phyloP scores from a whole-genome alignment of 1,139 yeast species.

The Geotrichum restrictum region DNA sequence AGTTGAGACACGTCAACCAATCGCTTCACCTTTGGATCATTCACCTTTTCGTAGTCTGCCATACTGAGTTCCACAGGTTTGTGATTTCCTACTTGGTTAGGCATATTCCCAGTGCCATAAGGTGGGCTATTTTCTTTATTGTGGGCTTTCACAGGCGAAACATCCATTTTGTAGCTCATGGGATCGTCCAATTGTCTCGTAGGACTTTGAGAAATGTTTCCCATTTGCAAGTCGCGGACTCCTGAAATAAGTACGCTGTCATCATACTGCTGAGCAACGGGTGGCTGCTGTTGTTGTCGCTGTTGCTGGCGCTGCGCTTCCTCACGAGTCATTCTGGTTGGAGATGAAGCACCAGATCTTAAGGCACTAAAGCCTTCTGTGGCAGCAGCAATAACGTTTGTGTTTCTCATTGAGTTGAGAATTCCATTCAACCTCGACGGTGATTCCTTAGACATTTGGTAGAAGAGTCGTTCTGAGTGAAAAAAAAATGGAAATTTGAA shows the following conservation, averaged over 20 bases:
- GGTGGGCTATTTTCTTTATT: slow-evolving; percentile 14
- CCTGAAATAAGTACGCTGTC: slow-evolving; percentile 28
- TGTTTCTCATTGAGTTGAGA: slow-evolving; percentile 20
- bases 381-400: slow-evolving; percentile 19
- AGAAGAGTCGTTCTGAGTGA: slow-evolving; percentile 15
- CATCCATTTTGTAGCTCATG: slow-evolving; percentile 16
- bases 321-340: slow-evolving; percentile 21
- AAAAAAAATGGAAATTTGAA: slow-evolving; percentile 12
- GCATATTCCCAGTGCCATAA: not conserved
- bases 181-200: slow-evolving; percentile 10
- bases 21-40: slow-evolving; percentile 74
- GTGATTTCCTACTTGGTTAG: slow-evolving; percentile 1
- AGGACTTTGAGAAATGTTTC: not conserved
- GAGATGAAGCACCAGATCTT: slow-evolving; percentile 22
- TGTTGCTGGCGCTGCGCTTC: slow-evolving; percentile 13
- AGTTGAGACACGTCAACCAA: slow-evolving; percentile 75
- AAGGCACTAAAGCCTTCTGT: slow-evolving; percentile 23
- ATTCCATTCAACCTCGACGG: slow-evolving; percentile 24
- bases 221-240: slow-evolving; percentile 27
- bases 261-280: slow-evolving; percentile 16
- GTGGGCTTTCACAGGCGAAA: slow-evolving; percentile 8
- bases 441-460: slow-evolving; percentile 21
- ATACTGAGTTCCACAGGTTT: slow-evolving; percentile 10
- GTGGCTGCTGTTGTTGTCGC: slow-evolving; percentile 8
- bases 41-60: slow-evolving; percentile 50